phyloP scores from a whole-genome alignment of 345 rosid species.

The Abelmoschus esculentus region DNA sequence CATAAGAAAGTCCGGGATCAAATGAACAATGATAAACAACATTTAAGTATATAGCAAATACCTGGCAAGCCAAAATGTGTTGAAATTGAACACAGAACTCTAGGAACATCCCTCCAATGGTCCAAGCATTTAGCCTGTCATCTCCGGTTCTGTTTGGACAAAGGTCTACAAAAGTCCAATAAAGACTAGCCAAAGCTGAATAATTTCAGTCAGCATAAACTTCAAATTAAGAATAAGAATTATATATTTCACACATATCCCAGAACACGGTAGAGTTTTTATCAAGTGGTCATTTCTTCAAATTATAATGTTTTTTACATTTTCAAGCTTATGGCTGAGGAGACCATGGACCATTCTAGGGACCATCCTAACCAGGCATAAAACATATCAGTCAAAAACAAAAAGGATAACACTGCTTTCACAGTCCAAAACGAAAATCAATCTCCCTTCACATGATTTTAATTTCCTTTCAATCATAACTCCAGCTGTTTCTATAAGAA shows the following conservation, averaged over 20 bases:
- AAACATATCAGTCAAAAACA: not conserved
- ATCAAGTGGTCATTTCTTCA: not conserved
- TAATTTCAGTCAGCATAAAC: not conserved
- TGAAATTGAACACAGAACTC: not conserved
- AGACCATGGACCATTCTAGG: not conserved
- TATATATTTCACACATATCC: not conserved
- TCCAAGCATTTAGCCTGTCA: not conserved
- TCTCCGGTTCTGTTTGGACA: not conserved
- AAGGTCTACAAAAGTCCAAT: not conserved
- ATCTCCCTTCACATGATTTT: not conserved
- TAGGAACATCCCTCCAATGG: not conserved
- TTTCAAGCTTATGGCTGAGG: not conserved
- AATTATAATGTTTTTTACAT: not conserved
- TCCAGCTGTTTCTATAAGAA: not conserved
- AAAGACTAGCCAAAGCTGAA: not conserved
- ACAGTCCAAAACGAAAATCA: not conserved
- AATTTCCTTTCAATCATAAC: not conserved
- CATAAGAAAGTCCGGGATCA: not conserved
- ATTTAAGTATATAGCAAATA: not conserved
- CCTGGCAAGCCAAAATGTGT: conserved; percentile 1
- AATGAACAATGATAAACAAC: not conserved
- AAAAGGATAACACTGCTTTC: not conserved
- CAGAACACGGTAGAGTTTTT: not conserved
- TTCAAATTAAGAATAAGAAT: not conserved
- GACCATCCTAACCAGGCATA: not conserved